Base-by-base conservation (phyloP, 1,284 basidiomycete species). In the Porodaedalea pini region DNA sequence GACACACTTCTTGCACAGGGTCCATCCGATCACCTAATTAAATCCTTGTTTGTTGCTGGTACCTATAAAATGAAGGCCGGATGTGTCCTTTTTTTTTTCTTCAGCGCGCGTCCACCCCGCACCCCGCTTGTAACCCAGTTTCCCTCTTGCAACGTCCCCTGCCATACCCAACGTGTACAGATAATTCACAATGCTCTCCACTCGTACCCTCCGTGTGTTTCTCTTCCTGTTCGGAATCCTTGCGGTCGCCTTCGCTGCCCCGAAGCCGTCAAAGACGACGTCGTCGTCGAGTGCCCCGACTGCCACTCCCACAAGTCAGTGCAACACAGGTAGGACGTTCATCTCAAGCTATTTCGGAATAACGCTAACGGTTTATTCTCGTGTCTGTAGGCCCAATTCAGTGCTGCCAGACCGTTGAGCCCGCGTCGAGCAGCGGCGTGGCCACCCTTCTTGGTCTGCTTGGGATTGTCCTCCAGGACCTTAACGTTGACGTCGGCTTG, bases 321-420 rank as follows among this genome's bases (percentile, higher is more conserved):
- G 70, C 62, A 67, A 64, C 61, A 65, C 65, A n/a, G 69, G 69
- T 27, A 25, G 25, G 45, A n/a, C 6, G 7, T 27, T 25, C 27
- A 21, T 45, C 5, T 11, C 2, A 19, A 23, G 23, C n/a, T 13
- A 5, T 11, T 4, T 23, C 0, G 27, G 13, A 45, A 13, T 11
- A 21, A 11, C 10, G 21, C 44, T 45, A 13, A 45, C n/a, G n/a
- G n/a, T 45, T 11, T 27, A 11, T 2, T 45, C 21, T 10, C 10
- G 13, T 13, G 2, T 2, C 8, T 29, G 3, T 19, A 45, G 53
- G 53, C 31, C 45, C 62, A 8, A 48, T 66, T 10, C 69, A 71
- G 57, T 71, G 70, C 61, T 71, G 70, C 63, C 63, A 71, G 53
- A 56, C 48, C 31, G 64, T 69, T 15, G 60, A 68, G 58, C 34